Base-by-base conservation (phyloP, 495 filamentous ascomycete genomes). In the Polyplosphaeria fusca region DNA sequence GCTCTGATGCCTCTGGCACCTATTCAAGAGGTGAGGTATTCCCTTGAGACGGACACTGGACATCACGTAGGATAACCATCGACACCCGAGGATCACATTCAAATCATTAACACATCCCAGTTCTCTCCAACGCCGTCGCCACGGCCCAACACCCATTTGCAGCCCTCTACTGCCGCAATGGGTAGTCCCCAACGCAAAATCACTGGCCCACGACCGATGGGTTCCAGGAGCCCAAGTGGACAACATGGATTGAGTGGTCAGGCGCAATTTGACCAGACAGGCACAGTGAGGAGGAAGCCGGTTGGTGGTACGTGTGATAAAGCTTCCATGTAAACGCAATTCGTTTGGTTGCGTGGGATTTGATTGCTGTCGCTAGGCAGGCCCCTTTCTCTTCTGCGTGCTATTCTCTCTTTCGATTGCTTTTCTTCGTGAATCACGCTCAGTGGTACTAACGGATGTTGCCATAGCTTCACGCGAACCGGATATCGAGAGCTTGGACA, bases 141-240 rank as follows among this genome's bases (percentile, higher is more conserved):
- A 39, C 56, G 62, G 5, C 62, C 62, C 4, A 55, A 28, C 24
- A 52, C 30, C 24, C 42, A 60, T 48, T 22, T 60, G 20, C 40
- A 63, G 20, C 32, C 51, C 13, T 42, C 39, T 9, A 16, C 53
- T 0, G 54, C 60, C 23, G 52, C 57, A 23, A 66, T 68, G 64
- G 63, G 50, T 20, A 59, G 49, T 14, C 50, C 61, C 1, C 61
- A 52, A 41, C 66, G 69, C 32, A 71, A 71, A 54, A 71, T 73
- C 51, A 71, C 69, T 2, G 71, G 71, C 4, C 71, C 69, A 11
- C 42, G 71, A 11, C 71, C 71, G 0, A 73, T 73, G 71, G 71
- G 69, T 27, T 60, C 53, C 26, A 51, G 66, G 19, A 66, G 67
- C 39, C 67, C 67, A 2, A 66, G 63, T 28, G 58, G 52, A 18